Evolutionary conservation across 179 eudicot species (phyloP).

Genomic region (Patellifolia procumbens): DNA sequence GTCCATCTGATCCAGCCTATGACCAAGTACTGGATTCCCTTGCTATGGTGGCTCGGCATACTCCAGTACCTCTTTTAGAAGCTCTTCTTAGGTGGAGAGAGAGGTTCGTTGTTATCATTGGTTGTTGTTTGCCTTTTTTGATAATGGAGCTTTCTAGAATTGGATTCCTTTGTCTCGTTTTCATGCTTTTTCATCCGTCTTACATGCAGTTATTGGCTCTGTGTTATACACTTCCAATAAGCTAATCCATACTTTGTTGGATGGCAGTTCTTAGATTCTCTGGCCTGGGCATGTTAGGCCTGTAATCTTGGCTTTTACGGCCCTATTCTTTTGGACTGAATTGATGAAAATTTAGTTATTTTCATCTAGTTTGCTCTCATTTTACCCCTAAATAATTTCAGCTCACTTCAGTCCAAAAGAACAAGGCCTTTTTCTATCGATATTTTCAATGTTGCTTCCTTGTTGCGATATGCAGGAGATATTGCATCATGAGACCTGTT

Average conservation of each 20-base stretch:
- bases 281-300: not conserved
- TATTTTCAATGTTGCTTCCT: not conserved
- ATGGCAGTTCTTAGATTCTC: not conserved
- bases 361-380: no score
- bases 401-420: no score
- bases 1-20: conserved; percentile 98
- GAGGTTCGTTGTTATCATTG: conserved; percentile 44
- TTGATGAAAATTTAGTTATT: no score
- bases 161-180: not conserved
- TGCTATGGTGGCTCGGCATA: conserved; percentile 99
- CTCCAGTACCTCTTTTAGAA: conserved; percentile 95
- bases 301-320: not conserved
- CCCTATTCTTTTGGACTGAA: not conserved
- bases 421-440: no score
- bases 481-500: not conserved
- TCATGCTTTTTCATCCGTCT: not conserved
- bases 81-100: conserved; percentile 98
- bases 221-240: not conserved
- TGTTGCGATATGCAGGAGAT: not conserved
- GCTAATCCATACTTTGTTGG: not conserved
- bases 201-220: not conserved
- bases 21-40: conserved; percentile 98
- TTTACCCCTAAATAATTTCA: no score
- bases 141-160: not conserved
- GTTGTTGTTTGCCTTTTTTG: not conserved